Percentiles rank a stretch among this genome's conserved stretches.
These are phyloP conservation scores for Schizosaccharomyces japonicus DNA, from an alignment of 805 yeast genomes.

Conservation along the genomic window DNA sequence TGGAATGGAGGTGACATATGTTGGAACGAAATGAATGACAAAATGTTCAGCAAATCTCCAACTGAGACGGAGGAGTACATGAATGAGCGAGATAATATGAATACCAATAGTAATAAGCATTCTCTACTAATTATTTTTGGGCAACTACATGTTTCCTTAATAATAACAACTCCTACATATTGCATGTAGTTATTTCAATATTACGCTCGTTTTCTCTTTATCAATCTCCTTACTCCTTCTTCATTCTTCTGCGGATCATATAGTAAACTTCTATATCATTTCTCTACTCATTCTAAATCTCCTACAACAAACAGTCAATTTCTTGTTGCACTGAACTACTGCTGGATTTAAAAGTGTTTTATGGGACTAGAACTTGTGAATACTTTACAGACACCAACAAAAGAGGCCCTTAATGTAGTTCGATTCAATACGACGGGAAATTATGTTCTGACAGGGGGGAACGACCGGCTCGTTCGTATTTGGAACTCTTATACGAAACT, in stretches of 20 bases:
- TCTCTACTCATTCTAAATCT: neutral
- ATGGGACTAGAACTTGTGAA: neutral
- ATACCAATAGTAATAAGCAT: too few species aligned
- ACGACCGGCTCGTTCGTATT: constrained; percentile 12
- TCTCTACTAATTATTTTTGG: too few species aligned
- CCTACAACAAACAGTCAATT: neutral
- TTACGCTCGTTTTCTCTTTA: neutral
- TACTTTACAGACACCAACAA: neutral
- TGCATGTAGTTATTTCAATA: neutral
- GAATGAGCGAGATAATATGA: too few species aligned
- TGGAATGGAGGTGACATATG: too few species aligned
- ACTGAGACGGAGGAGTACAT: too few species aligned
- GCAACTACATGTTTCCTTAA: too few species aligned
- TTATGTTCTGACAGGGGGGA: constrained; percentile 15
- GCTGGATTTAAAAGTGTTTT: too few species aligned
- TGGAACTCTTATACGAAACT: constrained; percentile 13
- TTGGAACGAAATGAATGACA: too few species aligned
- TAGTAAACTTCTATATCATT: neutral
- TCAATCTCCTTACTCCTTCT: neutral
- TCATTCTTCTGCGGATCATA: too few species aligned
- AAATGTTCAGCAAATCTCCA: too few species aligned
- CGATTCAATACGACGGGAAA: constrained; percentile 13
- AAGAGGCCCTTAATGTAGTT: constrained; percentile 13
- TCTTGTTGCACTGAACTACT: neutral
- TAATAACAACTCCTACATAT: too few species aligned